Conservation (phyloP, 305 asterid genomes). For the Plantago coronopus region DNA sequence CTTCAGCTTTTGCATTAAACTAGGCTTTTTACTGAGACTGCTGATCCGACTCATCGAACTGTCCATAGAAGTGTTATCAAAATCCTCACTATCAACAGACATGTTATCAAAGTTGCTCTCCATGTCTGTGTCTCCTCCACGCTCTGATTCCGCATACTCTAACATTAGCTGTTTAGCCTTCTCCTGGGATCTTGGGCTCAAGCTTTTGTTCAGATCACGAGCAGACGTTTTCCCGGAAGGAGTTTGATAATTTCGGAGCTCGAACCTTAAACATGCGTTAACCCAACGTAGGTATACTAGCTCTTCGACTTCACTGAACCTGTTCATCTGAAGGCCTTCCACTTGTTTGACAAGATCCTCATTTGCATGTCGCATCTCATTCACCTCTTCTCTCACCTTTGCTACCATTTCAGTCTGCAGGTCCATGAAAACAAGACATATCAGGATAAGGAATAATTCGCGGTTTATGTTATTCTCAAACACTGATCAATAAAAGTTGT, state of each 20-base stretch:
- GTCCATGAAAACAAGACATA: slow-evolving; percentile 19
- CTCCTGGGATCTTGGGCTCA: slow-evolving; percentile 91
- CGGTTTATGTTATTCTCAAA: no score
- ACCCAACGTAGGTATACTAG: slow-evolving; percentile 99
- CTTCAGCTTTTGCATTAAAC: slow-evolving; percentile 78
- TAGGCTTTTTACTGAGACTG: slow-evolving; percentile 71
- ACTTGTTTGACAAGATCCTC: slow-evolving; percentile 93
- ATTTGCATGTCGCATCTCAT: slow-evolving; percentile 58
- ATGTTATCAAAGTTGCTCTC: slow-evolving; percentile 89
- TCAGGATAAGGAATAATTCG: slow-evolving; percentile 11
- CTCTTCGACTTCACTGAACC: slow-evolving; percentile 97
- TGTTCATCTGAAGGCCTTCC: slow-evolving; percentile 95
- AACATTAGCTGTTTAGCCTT: slow-evolving; percentile 86
- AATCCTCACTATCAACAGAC: slow-evolving; percentile 94
- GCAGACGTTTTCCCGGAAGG: slow-evolving; percentile 83
- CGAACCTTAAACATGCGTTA: slow-evolving; percentile 83
- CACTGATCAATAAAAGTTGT: no score
- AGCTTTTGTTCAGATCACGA: slow-evolving; percentile 73
- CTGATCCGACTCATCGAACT: slow-evolving; percentile 70
- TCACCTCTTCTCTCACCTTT: slow-evolving; percentile 69
- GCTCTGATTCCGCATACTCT: slow-evolving; percentile 95
- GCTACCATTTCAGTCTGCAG: slow-evolving; percentile 88
- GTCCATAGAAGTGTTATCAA: slow-evolving; percentile 69
- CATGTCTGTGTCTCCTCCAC: slow-evolving; percentile 90
- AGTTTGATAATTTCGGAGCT: slow-evolving; percentile 78